Evolutionary conservation across 805 yeast genomes (phyloP).

Genomic region (Candida sanyiensis): DNA sequence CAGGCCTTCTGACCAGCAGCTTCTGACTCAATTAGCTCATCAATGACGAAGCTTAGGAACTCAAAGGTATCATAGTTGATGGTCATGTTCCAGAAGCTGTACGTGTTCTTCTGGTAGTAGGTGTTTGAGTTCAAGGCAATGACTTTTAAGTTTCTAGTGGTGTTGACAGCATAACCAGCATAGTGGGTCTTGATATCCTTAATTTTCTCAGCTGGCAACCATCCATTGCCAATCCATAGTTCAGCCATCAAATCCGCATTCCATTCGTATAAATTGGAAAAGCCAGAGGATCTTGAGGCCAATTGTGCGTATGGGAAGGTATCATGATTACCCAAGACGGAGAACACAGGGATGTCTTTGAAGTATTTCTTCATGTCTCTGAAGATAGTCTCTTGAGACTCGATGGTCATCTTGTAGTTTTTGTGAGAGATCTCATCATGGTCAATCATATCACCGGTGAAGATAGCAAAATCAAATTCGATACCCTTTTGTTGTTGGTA

Average conservation of each 20-base stretch:
- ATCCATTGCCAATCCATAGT: slow-evolving; percentile 41
- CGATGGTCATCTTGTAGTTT: slow-evolving; percentile 40
- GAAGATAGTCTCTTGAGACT: slow-evolving; percentile 47
- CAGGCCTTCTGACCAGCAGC: slow-evolving; percentile 57
- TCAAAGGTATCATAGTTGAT: slow-evolving; percentile 56
- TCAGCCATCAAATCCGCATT: slow-evolving; percentile 44
- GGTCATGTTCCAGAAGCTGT: slow-evolving; percentile 45
- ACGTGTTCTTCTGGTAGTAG: slow-evolving; percentile 59
- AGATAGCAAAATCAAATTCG: slow-evolving; percentile 53
- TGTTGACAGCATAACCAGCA: slow-evolving; percentile 54
- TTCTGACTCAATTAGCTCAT: slow-evolving; percentile 60
- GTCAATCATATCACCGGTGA: slow-evolving; percentile 73
- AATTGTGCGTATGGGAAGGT: slow-evolving; percentile 65
- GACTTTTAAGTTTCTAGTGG: slow-evolving; percentile 51
- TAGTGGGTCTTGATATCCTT: slow-evolving; percentile 39
- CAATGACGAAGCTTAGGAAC: slow-evolving; percentile 51
- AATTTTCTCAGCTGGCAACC: slow-evolving; percentile 29
- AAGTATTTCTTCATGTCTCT: slow-evolving; percentile 47
- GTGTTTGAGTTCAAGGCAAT: slow-evolving; percentile 62
- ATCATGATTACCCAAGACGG: slow-evolving; percentile 68
- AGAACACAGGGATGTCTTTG: slow-evolving; percentile 48
- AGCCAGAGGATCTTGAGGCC: slow-evolving; percentile 46
- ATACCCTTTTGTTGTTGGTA: slow-evolving; percentile 29
- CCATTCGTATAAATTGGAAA: slow-evolving; percentile 38
- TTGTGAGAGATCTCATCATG: slow-evolving; percentile 51